Base-by-base conservation (phyloP, 163 green algal species). In the Smithsoniella earleae region DNA sequence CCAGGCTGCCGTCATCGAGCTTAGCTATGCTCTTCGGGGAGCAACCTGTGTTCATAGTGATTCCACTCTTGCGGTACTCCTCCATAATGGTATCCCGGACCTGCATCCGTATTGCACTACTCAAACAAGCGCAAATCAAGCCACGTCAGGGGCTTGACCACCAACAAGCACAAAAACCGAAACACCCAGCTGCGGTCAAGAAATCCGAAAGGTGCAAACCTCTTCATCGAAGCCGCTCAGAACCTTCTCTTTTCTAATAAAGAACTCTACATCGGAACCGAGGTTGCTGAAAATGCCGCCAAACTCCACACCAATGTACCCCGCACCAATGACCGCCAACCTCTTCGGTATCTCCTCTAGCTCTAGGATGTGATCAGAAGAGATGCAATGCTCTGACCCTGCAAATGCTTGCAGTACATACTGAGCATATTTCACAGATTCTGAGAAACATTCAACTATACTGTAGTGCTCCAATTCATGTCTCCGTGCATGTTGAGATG, bases 281-380 rank as follows among this genome's bases (percentile, higher is more conserved):
- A 97, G 81, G 65, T 88, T 84, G 3, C 85, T 77, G 82, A 96
- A 98, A 74, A 99, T 98, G 76, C 89, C 81, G 25, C 86, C 86
- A 66, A 96, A 95, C 83, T 96, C 89, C 22, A 96, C 75, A 2
- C 86, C 86, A 73, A 96, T 96, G 86, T 94, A 97, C 43, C 89
- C 86, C n/a, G 75, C 85, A 36, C 88, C 89, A n/a, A 91, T 73
- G 6, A 94, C 81, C 8, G 77, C 75, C 3, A 91, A 78, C 58
- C 79, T 86, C 31, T 87, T 81, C 22, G 89, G 89, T 34, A 80
- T 28, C 28, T 82, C 33, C 0, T 63, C 33, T 66, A 95, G 81
- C 49, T 91, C 86, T 40, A 96, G 81, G 22, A 84, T 86, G 52
- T 94, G 86, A 77, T 96, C 90, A 10, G 58, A 84, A 16, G 84